phyloP scores from a whole-genome alignment of 176 grass and related monocot species.

The Oryza meyeriana region DNA sequence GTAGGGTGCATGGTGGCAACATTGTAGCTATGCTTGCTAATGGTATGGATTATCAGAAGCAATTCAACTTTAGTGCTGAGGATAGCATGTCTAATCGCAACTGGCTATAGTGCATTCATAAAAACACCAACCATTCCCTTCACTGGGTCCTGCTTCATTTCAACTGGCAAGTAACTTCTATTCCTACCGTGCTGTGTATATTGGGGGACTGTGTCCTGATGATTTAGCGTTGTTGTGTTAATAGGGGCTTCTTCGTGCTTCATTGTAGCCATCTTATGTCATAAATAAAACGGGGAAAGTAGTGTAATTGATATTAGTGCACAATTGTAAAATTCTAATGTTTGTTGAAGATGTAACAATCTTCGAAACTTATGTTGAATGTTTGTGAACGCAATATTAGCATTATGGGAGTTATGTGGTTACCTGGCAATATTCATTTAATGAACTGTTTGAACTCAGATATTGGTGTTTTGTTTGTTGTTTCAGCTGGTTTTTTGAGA shows the following conservation, averaged over 20 bases:
- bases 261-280: not conserved
- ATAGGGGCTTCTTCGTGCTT: conserved; percentile 2
- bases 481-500: not conserved
- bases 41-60: not conserved
- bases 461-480: not conserved
- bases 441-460: not conserved
- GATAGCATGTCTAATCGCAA: not conserved
- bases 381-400: not conserved
- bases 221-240: not conserved
- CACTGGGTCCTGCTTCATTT: not conserved
- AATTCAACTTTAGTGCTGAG: not conserved
- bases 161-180: not conserved
- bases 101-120: conserved; percentile 27
- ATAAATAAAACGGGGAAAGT: conserved; percentile 31
- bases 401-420: not conserved
- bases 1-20: conserved; percentile 56
- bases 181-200: not conserved
- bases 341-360: conserved; percentile 3
- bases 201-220: not conserved
- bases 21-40: conserved; percentile 36
- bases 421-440: not conserved
- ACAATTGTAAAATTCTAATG: not conserved
- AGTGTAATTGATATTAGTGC: not conserved
- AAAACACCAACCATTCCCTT: not conserved
- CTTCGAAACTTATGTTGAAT: not conserved